Conservation (phyloP, 1,139 yeast genomes). For the Yamadazyma buinensis region DNA sequence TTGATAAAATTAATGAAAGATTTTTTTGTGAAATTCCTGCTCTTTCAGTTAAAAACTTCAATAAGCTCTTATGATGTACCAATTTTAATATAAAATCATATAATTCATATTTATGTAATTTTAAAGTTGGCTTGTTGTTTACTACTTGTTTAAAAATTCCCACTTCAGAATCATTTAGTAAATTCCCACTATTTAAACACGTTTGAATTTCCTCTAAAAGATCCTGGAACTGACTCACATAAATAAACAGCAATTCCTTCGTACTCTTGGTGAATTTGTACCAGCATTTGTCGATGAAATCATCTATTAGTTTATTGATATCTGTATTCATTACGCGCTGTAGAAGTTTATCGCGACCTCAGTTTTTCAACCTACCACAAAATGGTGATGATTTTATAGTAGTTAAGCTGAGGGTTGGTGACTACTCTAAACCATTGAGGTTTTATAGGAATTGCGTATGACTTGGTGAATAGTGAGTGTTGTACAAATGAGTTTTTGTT, state of each 20-base stretch:
- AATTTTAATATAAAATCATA: constrained; percentile 27
- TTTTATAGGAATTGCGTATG: too few relatives aligned
- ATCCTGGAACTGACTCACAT: constrained; percentile 23
- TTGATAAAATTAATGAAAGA: constrained; percentile 6
- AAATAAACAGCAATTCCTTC: constrained; percentile 18
- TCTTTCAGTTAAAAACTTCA: constrained; percentile 23
- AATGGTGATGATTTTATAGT: too few relatives aligned
- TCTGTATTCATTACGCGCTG: constrained; percentile 3
- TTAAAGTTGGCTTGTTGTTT: constrained; percentile 24
- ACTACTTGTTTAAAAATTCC: constrained; percentile 24
- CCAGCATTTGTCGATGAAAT: constrained; percentile 30
- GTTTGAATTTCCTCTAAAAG: constrained; percentile 27
- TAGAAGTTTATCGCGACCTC: constrained; percentile 4
- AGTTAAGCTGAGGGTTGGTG: too few relatives aligned
- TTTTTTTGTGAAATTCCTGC: constrained; percentile 16
- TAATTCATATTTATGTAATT: constrained; percentile 25
- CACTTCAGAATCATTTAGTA: constrained; percentile 26
- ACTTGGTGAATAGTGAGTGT: too few relatives aligned
- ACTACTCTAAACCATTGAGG: too few relatives aligned
- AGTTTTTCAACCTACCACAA: too few relatives aligned
- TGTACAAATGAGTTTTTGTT: too few relatives aligned
- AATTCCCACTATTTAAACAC: constrained; percentile 14
- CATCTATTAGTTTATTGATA: background rate
- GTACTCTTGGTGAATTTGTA: constrained; percentile 12
- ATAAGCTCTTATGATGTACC: constrained; percentile 21